Conservation (phyloP, 1,139 yeast species). For the Candida smagusa region DNA sequence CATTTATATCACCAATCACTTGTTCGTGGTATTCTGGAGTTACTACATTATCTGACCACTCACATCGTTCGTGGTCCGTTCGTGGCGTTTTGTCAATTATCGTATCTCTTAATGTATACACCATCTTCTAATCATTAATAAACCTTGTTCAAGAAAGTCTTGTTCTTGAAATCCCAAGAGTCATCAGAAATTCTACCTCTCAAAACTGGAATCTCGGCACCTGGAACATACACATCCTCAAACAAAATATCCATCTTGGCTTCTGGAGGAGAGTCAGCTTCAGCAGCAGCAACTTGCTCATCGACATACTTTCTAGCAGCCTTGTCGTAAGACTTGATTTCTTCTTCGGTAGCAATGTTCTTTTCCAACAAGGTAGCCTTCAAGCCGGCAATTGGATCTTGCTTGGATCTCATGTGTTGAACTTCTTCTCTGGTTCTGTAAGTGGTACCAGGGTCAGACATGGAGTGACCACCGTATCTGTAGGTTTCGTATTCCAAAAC, state of each 20-base stretch:
- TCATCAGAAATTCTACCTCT: constrained; percentile 98
- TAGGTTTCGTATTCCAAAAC: constrained; percentile 96
- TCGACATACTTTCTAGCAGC: constrained; percentile 94
- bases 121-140: constrained; percentile 22
- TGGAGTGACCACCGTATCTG: constrained; percentile 99
- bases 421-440: constrained; percentile 99
- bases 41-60: no score
- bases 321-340: constrained; percentile 90
- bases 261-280: constrained; percentile 91
- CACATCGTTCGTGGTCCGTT: no score
- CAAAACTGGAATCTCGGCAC: constrained; percentile 85
- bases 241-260: constrained; percentile 91
- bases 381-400: constrained; percentile 96
- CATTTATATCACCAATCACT: no score
- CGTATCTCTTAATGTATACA: no score
- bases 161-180: constrained; percentile 79
- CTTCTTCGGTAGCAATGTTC: constrained; percentile 87
- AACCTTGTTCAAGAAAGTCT: constrained; percentile 60
- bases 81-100: no score
- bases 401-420: constrained; percentile 98
- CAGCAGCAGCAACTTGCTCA: constrained; percentile 91
- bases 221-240: constrained; percentile 95
- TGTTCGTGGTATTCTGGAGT: no score
- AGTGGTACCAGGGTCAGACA: constrained; percentile 99
- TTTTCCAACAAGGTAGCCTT: constrained; percentile 81